phyloP scores from a whole-genome alignment of 257 asterid genomes.

The Schizonepeta tenuifolia region DNA sequence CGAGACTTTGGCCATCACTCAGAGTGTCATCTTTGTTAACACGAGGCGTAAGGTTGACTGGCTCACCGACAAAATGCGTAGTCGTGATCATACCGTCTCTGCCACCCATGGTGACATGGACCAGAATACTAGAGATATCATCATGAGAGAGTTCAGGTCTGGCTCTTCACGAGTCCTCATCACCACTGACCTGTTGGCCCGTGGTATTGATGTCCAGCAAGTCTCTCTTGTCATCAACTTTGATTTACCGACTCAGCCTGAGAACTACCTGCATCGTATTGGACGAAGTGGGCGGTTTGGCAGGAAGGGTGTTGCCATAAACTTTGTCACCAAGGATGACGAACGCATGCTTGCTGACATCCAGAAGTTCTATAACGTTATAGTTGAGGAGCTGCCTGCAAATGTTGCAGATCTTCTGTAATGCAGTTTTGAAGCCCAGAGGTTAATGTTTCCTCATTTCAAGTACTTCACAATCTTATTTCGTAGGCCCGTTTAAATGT shows the following conservation, averaged over 20 bases:
- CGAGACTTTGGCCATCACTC: conserved; percentile 64
- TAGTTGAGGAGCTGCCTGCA: conserved; percentile 81
- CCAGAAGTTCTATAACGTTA: conserved; percentile 74
- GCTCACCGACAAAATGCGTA: conserved; percentile 63
- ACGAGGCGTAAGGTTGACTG: conserved; percentile 67
- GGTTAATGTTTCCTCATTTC: conserved; percentile 39
- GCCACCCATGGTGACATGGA: conserved; percentile 70
- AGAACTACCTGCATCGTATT: conserved; percentile 81
- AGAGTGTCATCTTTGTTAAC: conserved; percentile 62
- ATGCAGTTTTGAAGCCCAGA: conserved; percentile 42
- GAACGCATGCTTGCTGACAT: conserved; percentile 77
- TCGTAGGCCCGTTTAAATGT: conserved; percentile 32
- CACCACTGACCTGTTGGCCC: conserved; percentile 80
- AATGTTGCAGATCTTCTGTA: conserved; percentile 79
- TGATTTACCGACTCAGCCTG: conserved; percentile 85
- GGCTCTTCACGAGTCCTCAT: conserved; percentile 81
- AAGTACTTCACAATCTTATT: conserved; percentile 37
- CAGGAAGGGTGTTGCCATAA: conserved; percentile 89
- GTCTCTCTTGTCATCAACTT: conserved; percentile 82
- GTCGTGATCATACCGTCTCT: conserved; percentile 61
- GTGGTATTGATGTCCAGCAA: conserved; percentile 86
- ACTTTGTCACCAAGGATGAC: conserved; percentile 78
- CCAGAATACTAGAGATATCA: conserved; percentile 62
- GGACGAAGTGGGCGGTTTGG: conserved; percentile 91
- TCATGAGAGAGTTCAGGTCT: conserved; percentile 63